Evolutionary conservation across 495 filamentous ascomycete species (phyloP).

Genomic region (Barbatosphaeria neglecta): DNA sequence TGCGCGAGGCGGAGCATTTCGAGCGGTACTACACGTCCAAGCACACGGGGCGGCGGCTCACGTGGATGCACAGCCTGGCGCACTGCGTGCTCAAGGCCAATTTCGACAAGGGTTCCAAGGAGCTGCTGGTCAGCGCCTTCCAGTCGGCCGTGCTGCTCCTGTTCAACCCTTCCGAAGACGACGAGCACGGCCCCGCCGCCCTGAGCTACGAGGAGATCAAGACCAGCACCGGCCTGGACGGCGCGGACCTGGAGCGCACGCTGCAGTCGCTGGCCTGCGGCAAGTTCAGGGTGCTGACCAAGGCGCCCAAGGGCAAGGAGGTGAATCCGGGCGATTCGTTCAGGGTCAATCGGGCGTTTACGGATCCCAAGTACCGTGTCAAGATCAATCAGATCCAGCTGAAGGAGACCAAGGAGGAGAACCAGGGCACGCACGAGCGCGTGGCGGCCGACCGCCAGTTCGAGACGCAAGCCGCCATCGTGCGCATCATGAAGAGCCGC

Average conservation of each 20-base stretch:
- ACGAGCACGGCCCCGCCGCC: conserved; percentile 27
- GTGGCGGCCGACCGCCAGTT: conserved; percentile 83
- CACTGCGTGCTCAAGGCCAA: conserved; percentile 72
- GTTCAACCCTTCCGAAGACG: conserved; percentile 64
- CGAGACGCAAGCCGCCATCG: conserved; percentile 94
- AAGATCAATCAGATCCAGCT: conserved; percentile 99
- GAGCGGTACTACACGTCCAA: conserved; percentile 74
- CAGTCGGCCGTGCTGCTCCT: conserved; percentile 84
- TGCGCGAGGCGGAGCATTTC: conserved; percentile 57
- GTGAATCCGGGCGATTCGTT: conserved; percentile 71
- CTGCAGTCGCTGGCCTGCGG: conserved; percentile 91
- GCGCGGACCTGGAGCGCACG: conserved; percentile 71
- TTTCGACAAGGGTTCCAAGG: conserved; percentile 70
- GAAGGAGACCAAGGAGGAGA: conserved; percentile 80
- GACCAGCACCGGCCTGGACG: conserved; percentile 50
- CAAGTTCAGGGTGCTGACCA: conserved; percentile 72
- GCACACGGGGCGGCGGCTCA: conserved; percentile 72
- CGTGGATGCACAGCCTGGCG: conserved; percentile 85
- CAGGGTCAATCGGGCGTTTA: conserved; percentile 62
- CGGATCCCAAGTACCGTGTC: conserved; percentile 73
- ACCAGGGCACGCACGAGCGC: conserved; percentile 81
- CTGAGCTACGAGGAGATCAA: conserved; percentile 62
- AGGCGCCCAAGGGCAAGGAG: conserved; percentile 75
- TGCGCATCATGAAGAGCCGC: conserved; percentile 91
- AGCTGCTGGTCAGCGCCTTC: conserved; percentile 76